These are phyloP conservation scores for Neurospora sp. DNA, from an alignment of 495 filamentous ascomycete species.

Conservation along the genomic window DNA sequence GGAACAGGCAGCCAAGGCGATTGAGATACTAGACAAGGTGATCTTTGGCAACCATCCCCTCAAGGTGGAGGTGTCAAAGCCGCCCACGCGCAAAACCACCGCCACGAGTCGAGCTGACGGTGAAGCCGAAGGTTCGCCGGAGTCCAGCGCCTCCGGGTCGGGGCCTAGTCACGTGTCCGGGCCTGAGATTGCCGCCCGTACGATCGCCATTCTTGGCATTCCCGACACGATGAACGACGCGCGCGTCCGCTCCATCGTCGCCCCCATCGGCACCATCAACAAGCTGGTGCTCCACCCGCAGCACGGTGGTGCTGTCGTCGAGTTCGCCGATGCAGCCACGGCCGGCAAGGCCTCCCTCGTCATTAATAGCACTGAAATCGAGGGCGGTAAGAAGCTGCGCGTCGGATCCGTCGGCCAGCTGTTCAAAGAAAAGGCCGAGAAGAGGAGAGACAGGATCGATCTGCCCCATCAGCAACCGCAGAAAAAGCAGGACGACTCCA, in stretches of 20 bases:
- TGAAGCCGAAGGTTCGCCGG: slow-evolving; percentile 23
- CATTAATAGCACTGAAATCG: slow-evolving; percentile 63
- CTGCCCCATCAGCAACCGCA: slow-evolving; percentile 19
- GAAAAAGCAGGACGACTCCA: slow-evolving; percentile 20
- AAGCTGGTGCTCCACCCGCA: slow-evolving; percentile 63
- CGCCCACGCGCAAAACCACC: slow-evolving; percentile 32
- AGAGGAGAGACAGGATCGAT: slow-evolving; percentile 39
- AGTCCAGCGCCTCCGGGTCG: background rate
- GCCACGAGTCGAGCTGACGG: slow-evolving; percentile 23
- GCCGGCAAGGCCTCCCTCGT: slow-evolving; percentile 67
- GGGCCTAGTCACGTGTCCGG: background rate
- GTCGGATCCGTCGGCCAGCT: slow-evolving; percentile 64
- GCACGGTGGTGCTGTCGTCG: slow-evolving; percentile 79
- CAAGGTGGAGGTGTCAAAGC: slow-evolving; percentile 52
- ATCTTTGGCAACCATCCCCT: slow-evolving; percentile 60
- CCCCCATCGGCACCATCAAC: slow-evolving; percentile 52
- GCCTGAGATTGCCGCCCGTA: slow-evolving; percentile 38
- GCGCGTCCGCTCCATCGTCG: slow-evolving; percentile 54
- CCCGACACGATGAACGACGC: slow-evolving; percentile 64
- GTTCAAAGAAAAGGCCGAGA: slow-evolving; percentile 49
- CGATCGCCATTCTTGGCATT: slow-evolving; percentile 53
- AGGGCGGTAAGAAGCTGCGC: slow-evolving; percentile 50
- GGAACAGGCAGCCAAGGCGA: slow-evolving; percentile 57
- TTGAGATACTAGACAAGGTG: slow-evolving; percentile 59
- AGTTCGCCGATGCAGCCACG: slow-evolving; percentile 59